Evolutionary conservation across 768 basidiomycete genomes (phyloP).

Genomic region (Boletus sp.): DNA sequence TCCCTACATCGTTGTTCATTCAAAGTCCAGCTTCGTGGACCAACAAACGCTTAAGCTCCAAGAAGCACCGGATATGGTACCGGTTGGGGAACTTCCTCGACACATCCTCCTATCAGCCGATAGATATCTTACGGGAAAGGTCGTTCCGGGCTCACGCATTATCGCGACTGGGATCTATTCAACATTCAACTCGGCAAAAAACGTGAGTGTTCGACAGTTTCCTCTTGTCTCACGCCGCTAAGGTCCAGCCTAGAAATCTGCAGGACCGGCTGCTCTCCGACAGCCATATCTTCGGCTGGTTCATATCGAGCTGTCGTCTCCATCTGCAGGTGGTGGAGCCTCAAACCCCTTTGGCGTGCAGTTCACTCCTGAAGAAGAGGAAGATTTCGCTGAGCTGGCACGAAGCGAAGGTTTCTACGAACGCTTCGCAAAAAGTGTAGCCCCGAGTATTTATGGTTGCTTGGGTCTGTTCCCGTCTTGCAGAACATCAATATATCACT

Average conservation of each 20-base stretch:
- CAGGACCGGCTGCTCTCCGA: conserved; percentile 84
- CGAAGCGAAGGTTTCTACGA: conserved; percentile 89
- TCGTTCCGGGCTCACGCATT: conserved; percentile 94
- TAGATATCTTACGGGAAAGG: conserved; percentile 85
- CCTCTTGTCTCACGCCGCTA: not conserved
- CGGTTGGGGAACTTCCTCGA: conserved; percentile 94
- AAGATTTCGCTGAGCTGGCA: conserved; percentile 91
- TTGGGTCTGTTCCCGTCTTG: conserved; percentile 51
- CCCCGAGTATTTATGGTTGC: conserved; percentile 95
- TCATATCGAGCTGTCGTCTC: conserved; percentile 86
- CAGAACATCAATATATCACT: not conserved
- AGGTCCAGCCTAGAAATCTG: conserved; percentile 53
- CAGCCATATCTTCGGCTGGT: conserved; percentile 92
- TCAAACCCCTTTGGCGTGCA: conserved; percentile 84
- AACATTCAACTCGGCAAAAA: conserved; percentile 87
- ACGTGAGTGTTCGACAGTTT: conserved; percentile 44
- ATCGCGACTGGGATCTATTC: conserved; percentile 96
- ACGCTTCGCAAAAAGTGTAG: conserved; percentile 89
- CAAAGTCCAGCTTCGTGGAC: conserved; percentile 91
- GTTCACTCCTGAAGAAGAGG: conserved; percentile 95
- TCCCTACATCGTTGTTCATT: conserved; percentile 93
- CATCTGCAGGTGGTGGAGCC: conserved; percentile 64
- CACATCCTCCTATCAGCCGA: conserved; percentile 94
- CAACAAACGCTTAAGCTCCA: conserved; percentile 96
- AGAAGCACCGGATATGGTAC: conserved; percentile 99